Evolutionary conservation across 2,329 filamentous ascomycete species (phyloP).

Genomic region (Passalora sequoiae): DNA sequence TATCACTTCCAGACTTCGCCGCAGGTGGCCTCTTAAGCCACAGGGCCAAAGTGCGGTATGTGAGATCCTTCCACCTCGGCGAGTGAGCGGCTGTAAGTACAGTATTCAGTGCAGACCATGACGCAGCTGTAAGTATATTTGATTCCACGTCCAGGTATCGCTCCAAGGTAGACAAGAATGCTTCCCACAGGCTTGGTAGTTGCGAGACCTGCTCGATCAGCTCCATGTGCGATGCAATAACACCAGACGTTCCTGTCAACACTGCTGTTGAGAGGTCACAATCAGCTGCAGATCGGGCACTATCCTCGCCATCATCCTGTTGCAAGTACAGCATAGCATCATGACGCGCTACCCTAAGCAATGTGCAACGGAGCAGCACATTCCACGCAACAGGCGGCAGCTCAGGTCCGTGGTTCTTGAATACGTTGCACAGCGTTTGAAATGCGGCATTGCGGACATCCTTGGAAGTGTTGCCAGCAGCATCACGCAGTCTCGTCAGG

Average conservation of each 20-base stretch:
- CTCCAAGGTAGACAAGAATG: conserved; percentile 65
- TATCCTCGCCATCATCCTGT: conserved; percentile 3
- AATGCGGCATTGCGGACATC: conserved; percentile 83
- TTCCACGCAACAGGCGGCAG: conserved; percentile 75
- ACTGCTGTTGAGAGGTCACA: conserved; percentile 67
- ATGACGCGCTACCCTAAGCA: conserved; percentile 65
- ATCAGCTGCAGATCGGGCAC: conserved; percentile 7
- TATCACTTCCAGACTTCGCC: conserved; percentile 15
- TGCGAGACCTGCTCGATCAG: conserved; percentile 60
- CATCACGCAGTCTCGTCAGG: conserved; percentile 63
- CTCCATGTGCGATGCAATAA: conserved; percentile 72
- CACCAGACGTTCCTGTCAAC: conserved; percentile 64
- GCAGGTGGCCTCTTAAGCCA: conserved; percentile 32
- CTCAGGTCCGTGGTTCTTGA: conserved; percentile 82
- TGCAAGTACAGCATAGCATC: conserved; percentile 34
- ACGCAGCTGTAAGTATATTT: conserved; percentile 39
- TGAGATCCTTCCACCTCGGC: conserved; percentile 25
- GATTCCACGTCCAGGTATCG: conserved; percentile 40
- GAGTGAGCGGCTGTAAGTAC: conserved; percentile 35
- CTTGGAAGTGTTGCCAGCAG: conserved; percentile 65
- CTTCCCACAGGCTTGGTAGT: conserved; percentile 70
- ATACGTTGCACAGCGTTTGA: conserved; percentile 83
- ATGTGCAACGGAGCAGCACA: conserved; percentile 71
- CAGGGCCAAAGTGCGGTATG: conserved; percentile 27
- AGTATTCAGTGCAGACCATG: conserved; percentile 38